Evolutionary conservation across 176 grass and related monocot genomes (phyloP).

Genomic region (Secale cereale): DNA sequence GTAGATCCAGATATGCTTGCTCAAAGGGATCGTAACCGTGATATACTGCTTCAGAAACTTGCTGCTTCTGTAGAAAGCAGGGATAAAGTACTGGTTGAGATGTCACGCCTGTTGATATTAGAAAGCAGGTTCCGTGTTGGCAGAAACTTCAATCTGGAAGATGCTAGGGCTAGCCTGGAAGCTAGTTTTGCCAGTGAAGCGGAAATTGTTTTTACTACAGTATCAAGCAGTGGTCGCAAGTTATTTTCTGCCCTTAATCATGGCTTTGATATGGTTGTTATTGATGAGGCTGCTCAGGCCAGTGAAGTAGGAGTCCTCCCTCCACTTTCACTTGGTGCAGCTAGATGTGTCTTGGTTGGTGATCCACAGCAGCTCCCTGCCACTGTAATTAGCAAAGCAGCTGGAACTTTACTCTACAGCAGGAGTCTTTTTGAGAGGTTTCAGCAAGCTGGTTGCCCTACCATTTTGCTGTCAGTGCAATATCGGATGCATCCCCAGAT

Average conservation of each 20-base stretch:
- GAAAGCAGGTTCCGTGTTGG: constrained; percentile 82
- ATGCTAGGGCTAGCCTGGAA: constrained; percentile 88
- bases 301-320: constrained; percentile 96
- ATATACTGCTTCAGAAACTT: constrained; percentile 76
- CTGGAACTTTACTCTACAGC: constrained; percentile 90
- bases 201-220: constrained; percentile 99
- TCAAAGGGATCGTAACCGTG: constrained; percentile 74
- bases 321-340: constrained; percentile 78
- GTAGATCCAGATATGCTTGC: constrained; percentile 89
- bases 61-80: constrained; percentile 80
- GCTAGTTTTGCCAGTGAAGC: constrained; percentile 98
- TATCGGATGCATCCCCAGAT: constrained; percentile 97
- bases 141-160: constrained; percentile 91
- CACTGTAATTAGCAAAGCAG: constrained; percentile 97
- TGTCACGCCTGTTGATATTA: constrained; percentile 82
- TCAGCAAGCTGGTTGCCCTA: constrained; percentile 89
- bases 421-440: constrained; percentile 97
- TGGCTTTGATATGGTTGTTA: constrained; percentile 99
- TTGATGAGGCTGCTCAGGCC: constrained; percentile 98
- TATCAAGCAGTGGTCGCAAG: constrained; percentile 93
- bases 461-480: constrained; percentile 85
- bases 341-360: constrained; percentile 94
- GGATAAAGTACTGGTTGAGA: constrained; percentile 92
- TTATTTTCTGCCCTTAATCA: constrained; percentile 95
- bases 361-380: constrained; percentile 95